Evolutionary conservation across 306 rosid species (phyloP).

Genomic region (Dryas octopetala): DNA sequence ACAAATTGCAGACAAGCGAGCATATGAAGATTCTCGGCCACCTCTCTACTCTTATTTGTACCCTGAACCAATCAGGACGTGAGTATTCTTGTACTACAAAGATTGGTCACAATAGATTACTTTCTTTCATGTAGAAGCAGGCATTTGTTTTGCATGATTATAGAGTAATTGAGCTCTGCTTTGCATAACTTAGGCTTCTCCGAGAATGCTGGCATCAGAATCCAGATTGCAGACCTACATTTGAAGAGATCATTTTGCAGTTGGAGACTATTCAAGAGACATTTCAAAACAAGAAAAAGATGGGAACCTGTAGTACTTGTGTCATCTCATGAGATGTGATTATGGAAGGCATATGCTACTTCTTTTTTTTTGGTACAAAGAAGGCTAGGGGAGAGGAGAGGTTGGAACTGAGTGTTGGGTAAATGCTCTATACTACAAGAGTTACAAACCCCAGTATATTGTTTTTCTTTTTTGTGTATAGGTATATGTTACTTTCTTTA

Average conservation of each 20-base stretch:
- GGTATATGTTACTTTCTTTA: neutral
- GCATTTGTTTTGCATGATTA: neutral
- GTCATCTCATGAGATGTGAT: slow-evolving; percentile 8
- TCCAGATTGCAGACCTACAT: slow-evolving; percentile 29
- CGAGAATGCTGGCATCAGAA: slow-evolving; percentile 30
- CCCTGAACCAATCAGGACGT: slow-evolving; percentile 25
- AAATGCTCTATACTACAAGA: too few species aligned
- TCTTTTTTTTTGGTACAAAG: too few species aligned
- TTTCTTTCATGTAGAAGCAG: too few species aligned
- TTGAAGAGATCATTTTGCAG: slow-evolving; percentile 18
- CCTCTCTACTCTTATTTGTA: slow-evolving; percentile 26
- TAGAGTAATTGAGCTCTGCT: neutral
- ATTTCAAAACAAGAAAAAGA: neutral
- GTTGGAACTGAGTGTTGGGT: too few species aligned
- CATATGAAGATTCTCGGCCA: slow-evolving; percentile 31
- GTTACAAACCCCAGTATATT: neutral
- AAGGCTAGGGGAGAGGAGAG: too few species aligned
- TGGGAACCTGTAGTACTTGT: slow-evolving; percentile 6
- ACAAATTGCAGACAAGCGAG: slow-evolving; percentile 29
- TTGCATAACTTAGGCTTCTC: slow-evolving; percentile 20
- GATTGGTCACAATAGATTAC: too few species aligned
- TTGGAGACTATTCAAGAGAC: slow-evolving; percentile 17
- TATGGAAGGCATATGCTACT: neutral
- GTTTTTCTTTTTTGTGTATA: neutral
- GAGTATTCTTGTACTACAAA: slow-evolving; percentile 2